Evolutionary conservation across 371 early-diverging fungal species (phyloP).

Genomic region (Rhizopus arrhizus): DNA sequence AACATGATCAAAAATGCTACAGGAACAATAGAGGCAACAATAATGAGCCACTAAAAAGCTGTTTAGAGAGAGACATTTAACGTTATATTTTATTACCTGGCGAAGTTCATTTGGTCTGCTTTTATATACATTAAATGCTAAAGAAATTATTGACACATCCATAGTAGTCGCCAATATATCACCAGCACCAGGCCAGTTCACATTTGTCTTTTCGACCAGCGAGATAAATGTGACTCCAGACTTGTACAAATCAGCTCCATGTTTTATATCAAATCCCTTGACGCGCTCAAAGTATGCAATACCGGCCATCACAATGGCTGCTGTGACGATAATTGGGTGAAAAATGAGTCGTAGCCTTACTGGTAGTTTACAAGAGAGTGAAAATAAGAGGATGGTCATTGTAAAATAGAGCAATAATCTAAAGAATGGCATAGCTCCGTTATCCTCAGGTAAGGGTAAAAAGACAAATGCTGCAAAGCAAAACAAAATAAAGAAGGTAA

Average conservation of each 20-base stretch:
- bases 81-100: constrained; percentile 18
- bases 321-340: constrained; percentile 32
- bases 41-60: constrained; percentile 19
- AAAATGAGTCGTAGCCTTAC: constrained; percentile 12
- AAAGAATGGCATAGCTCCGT: constrained; percentile 27
- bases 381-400: constrained; percentile 22
- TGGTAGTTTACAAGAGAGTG: constrained; percentile 22
- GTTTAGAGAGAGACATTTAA: not conserved
- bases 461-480: constrained; percentile 26
- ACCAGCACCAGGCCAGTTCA: constrained; percentile 39
- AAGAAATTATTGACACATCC: constrained; percentile 37
- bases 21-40: constrained; percentile 19
- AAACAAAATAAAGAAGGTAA: constrained; percentile 20
- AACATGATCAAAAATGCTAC: constrained; percentile 34
- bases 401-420: constrained; percentile 28
- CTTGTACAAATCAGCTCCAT: constrained; percentile 21
- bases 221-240: constrained; percentile 19
- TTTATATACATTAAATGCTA: constrained; percentile 36
- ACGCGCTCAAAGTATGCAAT: constrained; percentile 30
- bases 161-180: constrained; percentile 33
- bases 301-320: constrained; percentile 26
- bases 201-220: constrained; percentile 24
- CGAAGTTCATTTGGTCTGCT: constrained; percentile 18
- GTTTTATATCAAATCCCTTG: constrained; percentile 27
- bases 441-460: constrained; percentile 26